Base-by-base conservation (phyloP, 495 filamentous ascomycete genomes). In the Elasticomyces elasticus region DNA sequence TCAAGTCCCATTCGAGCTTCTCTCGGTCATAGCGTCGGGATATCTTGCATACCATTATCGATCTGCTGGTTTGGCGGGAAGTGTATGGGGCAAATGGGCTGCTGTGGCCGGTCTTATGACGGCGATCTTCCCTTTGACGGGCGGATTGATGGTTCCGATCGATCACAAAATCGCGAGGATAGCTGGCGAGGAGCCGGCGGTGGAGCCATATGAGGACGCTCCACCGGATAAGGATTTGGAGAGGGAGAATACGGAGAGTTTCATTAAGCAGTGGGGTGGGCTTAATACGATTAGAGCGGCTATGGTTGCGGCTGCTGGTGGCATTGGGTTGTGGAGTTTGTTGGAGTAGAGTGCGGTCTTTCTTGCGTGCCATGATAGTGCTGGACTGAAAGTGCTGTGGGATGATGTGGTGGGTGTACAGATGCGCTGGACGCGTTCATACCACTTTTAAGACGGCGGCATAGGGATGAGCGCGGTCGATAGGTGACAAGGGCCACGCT, bases 201-300 rank as follows among this genome's bases (percentile, higher is more conserved):
- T 56, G 3, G 58, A 60, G 53, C 52, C 58, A 1, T 60, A 51
- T 50, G 58, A 60, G 42, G 58, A 60, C 52, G 42, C 41, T 24
- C 58, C 58, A 42, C 52, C 49, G 48, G 58, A 60, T 52, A 27
- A 53, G 52, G 52, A 60, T 15, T 23, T 30, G 52, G 58, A 60
- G 46, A 46, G 53, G 26, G 40, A 30, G 22, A 60, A 60, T 37
- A 49, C 58, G 22, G 58, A 56, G 42, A 47, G 28, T 17, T 60
- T 60, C 22, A 30, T 60, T 41, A 24, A 24, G 27, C 33, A 31
- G 52, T 60, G 58, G 58, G 48, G 48, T 13, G 11, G 11, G 20
- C 23, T 55, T 25, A 60, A 60, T 43, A 43, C 22, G 25, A 26
- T 56, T 7, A 52, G 58, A 41, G 42, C 44, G 10, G 58, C 11